Percentiles rank a stretch among this genome's conserved stretches.
Conservation (phyloP, 768 basidiomycete genomes). For the Chalciporus chontae region DNA sequence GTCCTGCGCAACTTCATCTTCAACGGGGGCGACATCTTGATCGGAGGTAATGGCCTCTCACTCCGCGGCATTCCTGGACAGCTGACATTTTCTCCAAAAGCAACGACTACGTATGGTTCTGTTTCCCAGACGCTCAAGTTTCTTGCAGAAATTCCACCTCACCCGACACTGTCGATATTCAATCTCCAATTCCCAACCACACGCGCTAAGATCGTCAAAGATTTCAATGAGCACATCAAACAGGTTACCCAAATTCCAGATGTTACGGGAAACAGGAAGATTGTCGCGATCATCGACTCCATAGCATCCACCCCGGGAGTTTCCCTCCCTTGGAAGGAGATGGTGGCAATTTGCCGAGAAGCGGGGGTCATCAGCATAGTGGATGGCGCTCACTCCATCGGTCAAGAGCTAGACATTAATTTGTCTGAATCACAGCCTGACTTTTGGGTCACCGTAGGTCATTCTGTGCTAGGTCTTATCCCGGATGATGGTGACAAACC, state of each 20-base stretch:
- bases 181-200: constrained; percentile 52
- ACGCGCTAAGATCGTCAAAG: constrained; percentile 50
- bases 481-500: too few species aligned
- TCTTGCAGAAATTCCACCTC: constrained; percentile 39
- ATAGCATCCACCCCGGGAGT: constrained; percentile 63
- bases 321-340: constrained; percentile 65
- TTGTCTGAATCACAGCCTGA: constrained; percentile 57
- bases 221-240: constrained; percentile 40
- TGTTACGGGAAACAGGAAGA: constrained; percentile 35
- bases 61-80: too few species aligned
- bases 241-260: constrained; percentile 24
- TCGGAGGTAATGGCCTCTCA: constrained; percentile 34
- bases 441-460: constrained; percentile 71
- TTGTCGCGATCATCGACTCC: constrained; percentile 67
- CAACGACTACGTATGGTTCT: constrained; percentile 55
- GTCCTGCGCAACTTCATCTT: constrained; percentile 58
- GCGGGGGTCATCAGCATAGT: constrained; percentile 63
- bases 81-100: constrained; percentile 28
- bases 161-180: too few species aligned
- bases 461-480: background rate
- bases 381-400: constrained; percentile 79
- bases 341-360: constrained; percentile 59
- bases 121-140: constrained; percentile 49
- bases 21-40: constrained; percentile 56
- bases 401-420: constrained; percentile 63